phyloP scores from a whole-genome alignment of 2,329 filamentous ascomycete species.

The Leptographium galeiforme region DNA sequence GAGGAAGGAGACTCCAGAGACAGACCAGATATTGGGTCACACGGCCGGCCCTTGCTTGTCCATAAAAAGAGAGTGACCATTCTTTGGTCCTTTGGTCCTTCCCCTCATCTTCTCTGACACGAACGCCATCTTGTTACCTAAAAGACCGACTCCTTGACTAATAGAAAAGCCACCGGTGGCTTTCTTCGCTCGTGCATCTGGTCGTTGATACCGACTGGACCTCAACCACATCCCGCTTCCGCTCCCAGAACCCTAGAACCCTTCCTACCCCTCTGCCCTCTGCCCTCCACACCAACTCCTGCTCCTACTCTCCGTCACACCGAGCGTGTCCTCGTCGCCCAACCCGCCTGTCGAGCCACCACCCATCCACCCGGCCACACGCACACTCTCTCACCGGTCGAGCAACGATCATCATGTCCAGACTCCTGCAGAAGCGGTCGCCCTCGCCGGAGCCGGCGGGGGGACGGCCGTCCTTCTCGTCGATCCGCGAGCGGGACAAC shows the following conservation, averaged over 20 bases:
- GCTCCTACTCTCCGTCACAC: too few relatives aligned
- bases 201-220: not conserved
- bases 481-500: slow-evolving; percentile 45
- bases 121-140: slow-evolving; percentile 27
- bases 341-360: too few relatives aligned
- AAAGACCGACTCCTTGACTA: slow-evolving; percentile 30
- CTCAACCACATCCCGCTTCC: not conserved
- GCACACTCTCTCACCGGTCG: not conserved
- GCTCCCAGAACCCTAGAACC: not conserved
- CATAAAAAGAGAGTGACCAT: not conserved
- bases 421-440: slow-evolving; percentile 6
- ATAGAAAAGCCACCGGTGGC: slow-evolving; percentile 23
- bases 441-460: slow-evolving; percentile 5
- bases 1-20: not conserved
- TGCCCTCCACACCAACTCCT: too few relatives aligned
- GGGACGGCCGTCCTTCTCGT: slow-evolving; percentile 45
- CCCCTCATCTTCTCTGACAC: slow-evolving; percentile 1
- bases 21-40: not conserved
- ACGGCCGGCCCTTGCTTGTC: not conserved
- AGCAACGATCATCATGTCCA: slow-evolving; percentile 2
- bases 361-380: not conserved
- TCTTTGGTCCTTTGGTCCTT: not conserved
- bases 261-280: not conserved
- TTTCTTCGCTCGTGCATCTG: not conserved
- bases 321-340: too few relatives aligned